These are phyloP conservation scores for Dictyostelium purpureum DNA, from an alignment of 78 protist genomes.

Conservation along the genomic window DNA sequence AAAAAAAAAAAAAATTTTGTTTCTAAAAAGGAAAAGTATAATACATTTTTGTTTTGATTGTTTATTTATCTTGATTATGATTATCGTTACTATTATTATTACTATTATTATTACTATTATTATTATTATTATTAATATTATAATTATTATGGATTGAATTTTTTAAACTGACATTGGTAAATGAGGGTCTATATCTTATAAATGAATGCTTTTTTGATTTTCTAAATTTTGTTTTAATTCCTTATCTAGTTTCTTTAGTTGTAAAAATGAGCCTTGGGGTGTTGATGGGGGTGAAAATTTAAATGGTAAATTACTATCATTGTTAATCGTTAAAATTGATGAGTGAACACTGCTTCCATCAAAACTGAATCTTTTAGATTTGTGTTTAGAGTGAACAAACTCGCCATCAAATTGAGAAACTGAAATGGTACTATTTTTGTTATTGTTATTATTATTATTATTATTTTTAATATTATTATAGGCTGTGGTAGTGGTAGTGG, in stretches of 20 bases:
- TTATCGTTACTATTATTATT: neutral
- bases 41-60: neutral
- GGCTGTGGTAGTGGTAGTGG: neutral
- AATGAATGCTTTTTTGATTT: neutral
- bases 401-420: neutral
- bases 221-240: conserved; percentile 1
- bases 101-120: neutral
- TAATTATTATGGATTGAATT: neutral
- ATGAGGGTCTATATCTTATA: conserved; percentile 44
- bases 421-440: neutral
- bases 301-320: conserved; percentile 29
- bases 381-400: conserved; percentile 1
- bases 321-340: neutral
- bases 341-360: neutral
- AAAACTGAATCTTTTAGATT: conserved; percentile 27
- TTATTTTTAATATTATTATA: neutral
- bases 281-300: conserved; percentile 73
- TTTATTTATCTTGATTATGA: neutral
- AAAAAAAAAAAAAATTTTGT: neutral
- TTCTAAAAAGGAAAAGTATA: neutral
- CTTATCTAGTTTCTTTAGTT: neutral
- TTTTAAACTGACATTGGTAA: neutral
- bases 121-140: neutral
- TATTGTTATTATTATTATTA: neutral
- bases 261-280: conserved; percentile 13